Evolutionary conservation across 306 rosid species (phyloP), one percentile per base, ranked within the genome.

Genomic region (Hylodesmum podocarpum): DNA sequence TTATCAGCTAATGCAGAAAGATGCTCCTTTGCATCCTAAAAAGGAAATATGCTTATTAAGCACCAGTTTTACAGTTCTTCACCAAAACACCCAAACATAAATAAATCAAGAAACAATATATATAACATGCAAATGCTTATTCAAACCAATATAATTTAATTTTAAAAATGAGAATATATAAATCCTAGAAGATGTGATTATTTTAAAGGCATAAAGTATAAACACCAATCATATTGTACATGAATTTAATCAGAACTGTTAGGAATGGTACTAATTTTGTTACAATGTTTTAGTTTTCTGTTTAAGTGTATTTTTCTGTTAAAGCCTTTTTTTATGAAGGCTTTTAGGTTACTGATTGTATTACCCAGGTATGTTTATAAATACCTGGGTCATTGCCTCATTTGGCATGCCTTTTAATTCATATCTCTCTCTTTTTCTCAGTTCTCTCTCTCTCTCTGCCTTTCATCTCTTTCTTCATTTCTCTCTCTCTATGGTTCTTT

Each of bases 21-120:
- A 84, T 94, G 97, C 82, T 92, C 98, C 89, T 92, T 94, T 53
- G 97, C 98, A 78, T 94, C 98, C 98, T 94, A 86, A 81, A 84
- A 89, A 82, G 73, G 40, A 85, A 50, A 83, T 21, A 27, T 18
- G 59, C 41, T 79, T 36, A 75, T 72, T 80, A 64, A 86, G 78
- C 76, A 80, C 78, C 67, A 78, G 73, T 47, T 62, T 71, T 55
- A 81, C 25, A 66, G 76, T 46, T 70, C 21, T 36, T 71, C 69
- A 40, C 28, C 21, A 65, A 29, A 66, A 79, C 58, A 53, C 46
- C 21, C 29, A 40, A 69, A 22, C 21, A 50, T 51, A 46, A 41
- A 49, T 29, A 46, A 78, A 79, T 27, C 70, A 61, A 77, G 55
- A 72, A 44, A 33, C 46, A 79, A 59, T 8, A 66, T 18, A 44